Evolutionary conservation across 1,284 basidiomycete species (phyloP), one percentile per base, ranked within the genome.

Genomic region (Fomes fomentarius): DNA sequence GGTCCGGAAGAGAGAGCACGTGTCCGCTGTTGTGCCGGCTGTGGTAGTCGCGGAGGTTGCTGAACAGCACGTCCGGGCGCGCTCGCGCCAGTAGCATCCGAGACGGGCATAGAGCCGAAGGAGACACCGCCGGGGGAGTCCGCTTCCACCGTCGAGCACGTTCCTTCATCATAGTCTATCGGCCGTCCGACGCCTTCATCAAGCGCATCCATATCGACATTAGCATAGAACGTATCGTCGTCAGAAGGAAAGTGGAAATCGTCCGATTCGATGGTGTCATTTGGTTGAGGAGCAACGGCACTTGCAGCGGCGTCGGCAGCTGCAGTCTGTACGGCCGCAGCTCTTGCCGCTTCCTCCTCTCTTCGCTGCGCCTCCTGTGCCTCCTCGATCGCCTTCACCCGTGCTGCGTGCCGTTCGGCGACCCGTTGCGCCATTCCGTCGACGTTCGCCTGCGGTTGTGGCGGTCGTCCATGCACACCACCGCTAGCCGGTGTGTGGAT

Each of bases 181-280:
- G 66, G 72, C 2, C 70, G 58, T 8, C 72, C 72, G 8, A 72
- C 35, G 14, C 69, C 71, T 35, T 63, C 62, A 56, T 85, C 83
- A 17, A 71, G 72, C 11, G 82, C 81, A 1, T 75, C 79, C 1
- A 86, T 71, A 57, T 87, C 84, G 21, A 87, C 73, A 9, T 75
- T 70, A 22, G 84, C 84, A 34, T 84, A 72, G 57, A 87, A 78
- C 4, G 76, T 83, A 51, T 83, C 86, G 47, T 89, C 87, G 33
- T 89, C 84, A 0, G 83, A 85, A 42, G 72, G 71, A 61, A 86
- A 78, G 15, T 74, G 74, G 61, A 79, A 86, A 0, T 74, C 75
- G 17, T 85, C 82, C 6, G 70, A 65, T 2, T 67, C 71, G 6
- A 17, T 49, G 47, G 14, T 54, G 24, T 31, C 24, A 30, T 30